Evolutionary conservation across 768 basidiomycete genomes (phyloP).

Genomic region (Russula virescens): DNA sequence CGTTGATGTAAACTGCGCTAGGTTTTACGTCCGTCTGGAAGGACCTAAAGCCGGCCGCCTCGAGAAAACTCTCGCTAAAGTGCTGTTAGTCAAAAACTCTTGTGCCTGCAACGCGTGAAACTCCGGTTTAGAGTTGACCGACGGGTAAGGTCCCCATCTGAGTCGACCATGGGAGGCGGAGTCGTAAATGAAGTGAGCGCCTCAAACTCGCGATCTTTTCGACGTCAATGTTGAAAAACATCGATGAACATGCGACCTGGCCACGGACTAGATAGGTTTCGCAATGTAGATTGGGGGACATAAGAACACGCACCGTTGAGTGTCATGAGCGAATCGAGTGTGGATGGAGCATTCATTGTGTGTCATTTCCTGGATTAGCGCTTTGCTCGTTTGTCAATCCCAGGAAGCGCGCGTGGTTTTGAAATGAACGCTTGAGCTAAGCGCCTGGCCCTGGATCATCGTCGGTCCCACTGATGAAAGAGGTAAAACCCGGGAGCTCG

Average conservation of each 20-base stretch:
- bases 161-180: not conserved
- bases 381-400: conserved; percentile 40
- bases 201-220: conserved; percentile 49
- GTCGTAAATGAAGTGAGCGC: conserved; percentile 44
- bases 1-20: conserved; percentile 41
- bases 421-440: too few relatives aligned
- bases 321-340: conserved; percentile 56
- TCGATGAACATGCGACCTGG: conserved; percentile 60
- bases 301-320: conserved; percentile 43
- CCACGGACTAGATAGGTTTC: too few relatives aligned
- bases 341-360: too few relatives aligned
- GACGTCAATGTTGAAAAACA: conserved; percentile 59
- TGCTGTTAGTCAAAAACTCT: conserved; percentile 44
- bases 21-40: conserved; percentile 68
- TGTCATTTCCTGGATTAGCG: conserved; percentile 46
- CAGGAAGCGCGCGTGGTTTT: conserved; percentile 27
- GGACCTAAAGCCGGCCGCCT: conserved; percentile 32
- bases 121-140: too few relatives aligned
- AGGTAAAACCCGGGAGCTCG: too few relatives aligned
- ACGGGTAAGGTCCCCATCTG: too few relatives aligned
- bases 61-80: conserved; percentile 64
- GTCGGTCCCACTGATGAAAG: too few relatives aligned
- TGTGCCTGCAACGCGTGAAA: conserved; percentile 20
- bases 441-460: too few relatives aligned
- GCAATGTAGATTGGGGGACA: not conserved